Evolutionary conservation across 257 asterid species (phyloP), one percentile per base, ranked within the genome.

Genomic region (Solanum pinnatisectum): DNA sequence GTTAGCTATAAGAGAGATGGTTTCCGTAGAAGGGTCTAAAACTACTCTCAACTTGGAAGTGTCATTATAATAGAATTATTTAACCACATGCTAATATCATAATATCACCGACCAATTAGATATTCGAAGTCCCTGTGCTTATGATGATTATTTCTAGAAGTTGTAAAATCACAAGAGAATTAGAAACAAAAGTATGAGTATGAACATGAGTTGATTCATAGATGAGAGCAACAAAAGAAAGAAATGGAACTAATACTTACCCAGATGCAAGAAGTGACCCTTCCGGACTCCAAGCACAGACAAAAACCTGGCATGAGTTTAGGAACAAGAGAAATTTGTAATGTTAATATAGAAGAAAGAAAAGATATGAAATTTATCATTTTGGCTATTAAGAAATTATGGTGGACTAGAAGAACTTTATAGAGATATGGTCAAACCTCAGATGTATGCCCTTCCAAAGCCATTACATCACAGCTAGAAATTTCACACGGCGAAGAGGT

Each of bases 201-300:
- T 44, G 4, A 81, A 81, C 42, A 46, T 46, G 42, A 46, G 68
- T 18, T 46, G 39, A 44, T 27, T 79, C 67, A 27, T 27, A 40
- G 23, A 81, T 1, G 14, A 81, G 67, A 44, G 40, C 18, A 79
- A 20, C 67, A 46, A 44, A 25, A 81, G 10, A 81, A 81, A 46
- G 67, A 46, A 81, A 46, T 49, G 68, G 68, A 30, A 46, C 85
- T 81, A 18, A 87, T 89, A 89, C 98, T 84, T 87, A 97, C 99
- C 99, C 99, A 86, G 99, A 94, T 87, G 98, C 99, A 91, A 97
- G 99, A 92, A 97, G 95, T 88, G 98, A 93, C 78, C 98, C 98
- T 73, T 92, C 68, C 60, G 99, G 98, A 88, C 95, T 95, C 99
- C 99, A 97, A 14, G 98, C 95, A 92, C 99, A 97, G 11, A 98